Conservation (phyloP, 2,329 filamentous ascomycete genomes). For the Verticillium nonalfalfae region DNA sequence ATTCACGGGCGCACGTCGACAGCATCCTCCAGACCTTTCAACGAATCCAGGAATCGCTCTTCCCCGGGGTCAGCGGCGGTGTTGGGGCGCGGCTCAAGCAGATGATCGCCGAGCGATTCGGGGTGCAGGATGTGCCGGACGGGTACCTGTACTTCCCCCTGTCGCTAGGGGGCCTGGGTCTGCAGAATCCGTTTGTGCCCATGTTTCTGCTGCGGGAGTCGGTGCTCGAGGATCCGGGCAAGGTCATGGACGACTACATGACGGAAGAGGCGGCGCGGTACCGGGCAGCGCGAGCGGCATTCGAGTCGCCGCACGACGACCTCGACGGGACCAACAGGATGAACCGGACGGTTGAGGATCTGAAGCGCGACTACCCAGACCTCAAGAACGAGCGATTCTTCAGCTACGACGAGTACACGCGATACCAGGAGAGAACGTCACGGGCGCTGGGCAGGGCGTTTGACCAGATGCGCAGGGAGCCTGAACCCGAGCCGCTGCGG, state of each 20-base stretch:
- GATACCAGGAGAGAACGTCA: conserved; percentile 25
- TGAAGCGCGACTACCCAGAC: conserved; percentile 7
- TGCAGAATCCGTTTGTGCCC: conserved; percentile 25
- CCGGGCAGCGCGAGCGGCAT: conserved; percentile 19
- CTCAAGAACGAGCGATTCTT: conserved; percentile 23
- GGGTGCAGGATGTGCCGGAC: conserved; percentile 25
- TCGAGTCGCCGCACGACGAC: conserved; percentile 15
- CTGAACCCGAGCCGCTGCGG: conserved; percentile 16
- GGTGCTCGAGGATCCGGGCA: conserved; percentile 15
- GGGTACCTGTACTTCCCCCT: conserved; percentile 33
- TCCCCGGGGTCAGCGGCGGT: conserved; percentile 23
- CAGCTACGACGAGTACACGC: conserved; percentile 28
- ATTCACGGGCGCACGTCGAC: conserved; percentile 48
- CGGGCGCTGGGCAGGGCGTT: conserved; percentile 18
- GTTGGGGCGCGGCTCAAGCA: conserved; percentile 37
- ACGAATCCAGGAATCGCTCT: conserved; percentile 44
- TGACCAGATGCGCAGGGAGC: conserved; percentile 17
- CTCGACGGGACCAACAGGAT: conserved; percentile 2
- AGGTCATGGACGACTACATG: conserved; percentile 17
- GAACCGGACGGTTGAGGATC: background rate
- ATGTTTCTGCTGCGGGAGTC: conserved; percentile 18
- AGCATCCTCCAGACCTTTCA: conserved; percentile 44
- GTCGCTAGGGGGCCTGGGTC: conserved; percentile 29
- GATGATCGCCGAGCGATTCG: conserved; percentile 42
- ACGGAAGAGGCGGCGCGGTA: conserved; percentile 27